These are phyloP conservation scores for Tolypocladium capitatum DNA, from an alignment of 2,329 filamentous ascomycete species.

Conservation along the genomic window DNA sequence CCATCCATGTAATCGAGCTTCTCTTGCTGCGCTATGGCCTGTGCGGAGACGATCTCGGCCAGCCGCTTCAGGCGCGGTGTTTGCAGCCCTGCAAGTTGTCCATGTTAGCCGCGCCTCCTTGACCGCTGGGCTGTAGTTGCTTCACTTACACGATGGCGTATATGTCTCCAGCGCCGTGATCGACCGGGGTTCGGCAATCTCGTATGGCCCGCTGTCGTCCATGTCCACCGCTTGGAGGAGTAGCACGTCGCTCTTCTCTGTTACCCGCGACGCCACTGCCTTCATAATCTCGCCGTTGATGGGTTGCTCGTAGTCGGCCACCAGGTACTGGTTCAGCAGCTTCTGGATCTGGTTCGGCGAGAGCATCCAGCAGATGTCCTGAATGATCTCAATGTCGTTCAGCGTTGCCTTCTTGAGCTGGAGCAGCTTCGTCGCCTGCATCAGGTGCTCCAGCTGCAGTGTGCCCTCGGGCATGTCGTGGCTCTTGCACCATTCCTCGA, in stretches of 20 bases:
- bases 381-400: constrained; percentile 99
- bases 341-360: constrained; percentile 99
- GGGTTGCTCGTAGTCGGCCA: constrained; percentile 97
- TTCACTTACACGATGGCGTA: constrained; percentile 76
- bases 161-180: constrained; percentile 97
- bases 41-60: constrained; percentile 94
- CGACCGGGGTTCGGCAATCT: constrained; percentile 90
- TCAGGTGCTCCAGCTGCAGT: constrained; percentile 91
- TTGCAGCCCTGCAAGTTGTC: constrained; percentile 62
- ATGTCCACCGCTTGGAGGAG: constrained; percentile 92
- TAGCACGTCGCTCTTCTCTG: constrained; percentile 94
- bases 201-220: constrained; percentile 97
- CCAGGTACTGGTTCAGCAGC: constrained; percentile 93
- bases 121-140: background rate
- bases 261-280: constrained; percentile 89
- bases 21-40: constrained; percentile 92
- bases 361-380: constrained; percentile 99
- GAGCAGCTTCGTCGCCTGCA: constrained; percentile 98
- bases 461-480: constrained; percentile 99
- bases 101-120: constrained; percentile 14
- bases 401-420: constrained; percentile 98
- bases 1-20: constrained; percentile 49
- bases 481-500: constrained; percentile 99
- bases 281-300: constrained; percentile 99
- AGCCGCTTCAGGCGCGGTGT: constrained; percentile 87